Percentiles rank a stretch among this genome's conserved stretches.
These are phyloP conservation scores for Aspergillus neoniger DNA, from an alignment of 2,329 filamentous ascomycete genomes.

Conservation along the genomic window DNA sequence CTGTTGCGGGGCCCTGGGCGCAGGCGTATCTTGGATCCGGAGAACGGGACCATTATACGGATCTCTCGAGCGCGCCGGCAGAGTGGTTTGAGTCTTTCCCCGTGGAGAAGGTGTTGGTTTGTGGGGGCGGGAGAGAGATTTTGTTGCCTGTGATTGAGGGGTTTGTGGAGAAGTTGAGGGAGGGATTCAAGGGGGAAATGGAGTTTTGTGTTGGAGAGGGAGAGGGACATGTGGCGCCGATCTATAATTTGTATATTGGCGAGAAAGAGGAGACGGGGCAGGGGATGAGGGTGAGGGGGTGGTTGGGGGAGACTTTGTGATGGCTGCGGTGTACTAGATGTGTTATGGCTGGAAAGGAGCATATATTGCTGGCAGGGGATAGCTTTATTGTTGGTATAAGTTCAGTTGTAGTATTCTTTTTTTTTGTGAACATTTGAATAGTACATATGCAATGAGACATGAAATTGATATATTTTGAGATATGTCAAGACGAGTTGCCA, in stretches of 20 bases:
- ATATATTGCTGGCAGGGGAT: neutral
- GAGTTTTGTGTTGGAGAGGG: conserved; percentile 40
- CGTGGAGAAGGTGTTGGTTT: conserved; percentile 54
- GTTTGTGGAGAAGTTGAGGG: conserved; percentile 51
- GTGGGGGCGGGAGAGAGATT: conserved; percentile 58
- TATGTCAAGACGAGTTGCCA: too few relatives aligned
- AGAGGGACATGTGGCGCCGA: conserved; percentile 46
- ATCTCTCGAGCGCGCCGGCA: conserved; percentile 51
- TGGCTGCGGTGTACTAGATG: conserved; percentile 12
- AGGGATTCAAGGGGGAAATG: conserved; percentile 26
- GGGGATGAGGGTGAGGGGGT: conserved; percentile 41
- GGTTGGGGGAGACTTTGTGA: conserved; percentile 32
- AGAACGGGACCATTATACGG: conserved; percentile 54
- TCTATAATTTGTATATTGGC: conserved; percentile 43
- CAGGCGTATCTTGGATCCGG: conserved; percentile 49
- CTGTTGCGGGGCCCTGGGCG: conserved; percentile 49
- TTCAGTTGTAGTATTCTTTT: too few relatives aligned
- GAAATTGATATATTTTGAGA: too few relatives aligned
- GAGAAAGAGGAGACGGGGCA: conserved; percentile 42
- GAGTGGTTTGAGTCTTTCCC: conserved; percentile 58
- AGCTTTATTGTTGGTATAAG: neutral
- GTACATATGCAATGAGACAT: too few relatives aligned
- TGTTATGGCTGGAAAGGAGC: neutral
- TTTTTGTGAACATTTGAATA: too few relatives aligned
- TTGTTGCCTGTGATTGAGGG: conserved; percentile 58